Conservation (phyloP, 1,284 basidiomycete species). For the Porodaedalea pini region DNA sequence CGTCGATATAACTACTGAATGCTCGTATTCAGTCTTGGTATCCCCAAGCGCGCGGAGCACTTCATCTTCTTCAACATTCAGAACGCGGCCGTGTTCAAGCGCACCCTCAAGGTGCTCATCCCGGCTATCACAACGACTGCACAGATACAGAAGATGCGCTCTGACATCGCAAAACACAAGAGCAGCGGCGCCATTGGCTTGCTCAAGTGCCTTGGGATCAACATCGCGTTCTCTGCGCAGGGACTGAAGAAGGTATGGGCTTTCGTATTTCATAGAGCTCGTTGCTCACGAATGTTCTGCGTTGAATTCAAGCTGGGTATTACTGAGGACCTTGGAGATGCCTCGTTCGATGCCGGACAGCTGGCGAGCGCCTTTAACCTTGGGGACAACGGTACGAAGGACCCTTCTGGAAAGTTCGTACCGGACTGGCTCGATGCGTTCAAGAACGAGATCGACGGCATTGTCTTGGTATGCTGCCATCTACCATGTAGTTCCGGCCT, state of each 20-base stretch:
- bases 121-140: slow-evolving; percentile 33
- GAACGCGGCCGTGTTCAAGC: slow-evolving; percentile 29
- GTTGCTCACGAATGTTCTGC: not conserved
- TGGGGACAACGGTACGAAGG: slow-evolving; percentile 23
- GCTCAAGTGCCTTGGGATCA: slow-evolving; percentile 21
- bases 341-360: slow-evolving; percentile 33
- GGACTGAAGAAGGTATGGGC: slow-evolving; percentile 19
- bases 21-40: slow-evolving; percentile 11
- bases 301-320: slow-evolving; percentile 28
- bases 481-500: no score
- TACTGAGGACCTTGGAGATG: slow-evolving; percentile 34
- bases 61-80: slow-evolving; percentile 34
- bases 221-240: slow-evolving; percentile 23
- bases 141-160: slow-evolving; percentile 27
- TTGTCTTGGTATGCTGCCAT: slow-evolving; percentile 26
- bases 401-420: slow-evolving; percentile 18
- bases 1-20: not conserved
- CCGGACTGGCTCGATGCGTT: slow-evolving; percentile 35
- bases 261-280: not conserved
- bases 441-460: slow-evolving; percentile 34
- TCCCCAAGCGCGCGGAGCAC: slow-evolving; percentile 29
- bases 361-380: slow-evolving; percentile 28
- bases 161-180: slow-evolving; percentile 33
- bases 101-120: slow-evolving; percentile 29
- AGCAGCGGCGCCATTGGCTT: slow-evolving; percentile 35